phyloP scores from a whole-genome alignment of 2,329 filamentous ascomycete species.

The Fusarium setosum region DNA sequence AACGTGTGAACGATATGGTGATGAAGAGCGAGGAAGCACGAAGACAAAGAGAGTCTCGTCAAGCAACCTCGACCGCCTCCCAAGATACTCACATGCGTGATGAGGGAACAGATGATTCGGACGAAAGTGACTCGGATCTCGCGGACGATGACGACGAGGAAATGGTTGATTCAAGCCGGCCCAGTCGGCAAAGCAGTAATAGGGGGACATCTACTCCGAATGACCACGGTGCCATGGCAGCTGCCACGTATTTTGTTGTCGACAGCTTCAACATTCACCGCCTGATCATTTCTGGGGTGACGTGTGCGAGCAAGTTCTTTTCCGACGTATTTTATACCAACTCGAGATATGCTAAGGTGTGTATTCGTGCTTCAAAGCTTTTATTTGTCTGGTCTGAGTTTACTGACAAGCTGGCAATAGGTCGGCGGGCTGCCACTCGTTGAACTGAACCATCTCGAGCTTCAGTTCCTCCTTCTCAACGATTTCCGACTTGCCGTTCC shows the following conservation, averaged over 20 bases:
- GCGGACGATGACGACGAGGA: slow-evolving; percentile 58
- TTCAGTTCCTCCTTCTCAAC: slow-evolving; percentile 95
- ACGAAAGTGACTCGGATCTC: slow-evolving; percentile 63
- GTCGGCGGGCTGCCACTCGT: slow-evolving; percentile 92
- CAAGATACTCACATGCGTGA: slow-evolving; percentile 48
- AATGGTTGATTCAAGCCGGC: slow-evolving; percentile 46
- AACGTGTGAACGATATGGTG: slow-evolving; percentile 87
- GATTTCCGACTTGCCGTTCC: slow-evolving; percentile 94
- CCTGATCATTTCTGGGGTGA: slow-evolving; percentile 95
- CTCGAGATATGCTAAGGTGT: slow-evolving; percentile 97
- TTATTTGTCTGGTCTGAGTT: not conserved
- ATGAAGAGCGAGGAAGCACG: slow-evolving; percentile 72
- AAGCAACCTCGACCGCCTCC: slow-evolving; percentile 19
- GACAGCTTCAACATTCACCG: slow-evolving; percentile 99
- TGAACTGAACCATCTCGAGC: slow-evolving; percentile 94
- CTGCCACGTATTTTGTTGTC: slow-evolving; percentile 84
- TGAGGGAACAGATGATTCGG: slow-evolving; percentile 44
- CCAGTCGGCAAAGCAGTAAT: slow-evolving; percentile 37
- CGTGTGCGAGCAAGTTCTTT: slow-evolving; percentile 99
- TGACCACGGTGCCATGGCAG: slow-evolving; percentile 38
- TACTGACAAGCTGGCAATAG: slow-evolving; percentile 58
- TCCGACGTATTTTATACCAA: slow-evolving; percentile 99
- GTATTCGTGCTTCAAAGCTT: slow-evolving; percentile 40
- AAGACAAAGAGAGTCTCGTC: slow-evolving; percentile 38
- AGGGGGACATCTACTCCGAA: slow-evolving; percentile 33